Evolutionary conservation across 352 stramenopile species (phyloP).

Genomic region (Globisporangium nunn): DNA sequence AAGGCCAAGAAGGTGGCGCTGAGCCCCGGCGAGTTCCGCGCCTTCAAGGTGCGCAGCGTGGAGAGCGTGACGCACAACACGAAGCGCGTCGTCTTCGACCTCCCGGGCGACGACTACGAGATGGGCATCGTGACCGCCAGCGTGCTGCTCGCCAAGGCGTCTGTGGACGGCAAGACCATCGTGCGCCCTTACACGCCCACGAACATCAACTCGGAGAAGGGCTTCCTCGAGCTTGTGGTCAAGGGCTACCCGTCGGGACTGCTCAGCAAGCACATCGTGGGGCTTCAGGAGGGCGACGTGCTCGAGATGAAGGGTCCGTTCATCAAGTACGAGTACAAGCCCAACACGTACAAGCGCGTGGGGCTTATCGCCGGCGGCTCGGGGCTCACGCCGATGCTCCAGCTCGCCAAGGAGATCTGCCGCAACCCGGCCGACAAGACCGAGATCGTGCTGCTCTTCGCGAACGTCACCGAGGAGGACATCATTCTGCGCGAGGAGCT

Average conservation of each 20-base stretch:
- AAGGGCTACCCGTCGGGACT: slow-evolving; percentile 85
- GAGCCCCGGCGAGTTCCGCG: slow-evolving; percentile 52
- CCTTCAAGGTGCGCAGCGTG: slow-evolving; percentile 69
- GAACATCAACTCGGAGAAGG: slow-evolving; percentile 79
- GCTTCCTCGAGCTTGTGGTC: slow-evolving; percentile 84
- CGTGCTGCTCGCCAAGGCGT: slow-evolving; percentile 57
- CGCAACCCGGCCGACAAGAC: slow-evolving; percentile 79
- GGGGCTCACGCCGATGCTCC: slow-evolving; percentile 88
- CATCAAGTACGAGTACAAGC: slow-evolving; percentile 76
- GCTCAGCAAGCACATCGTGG: slow-evolving; percentile 83
- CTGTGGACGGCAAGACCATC: slow-evolving; percentile 69
- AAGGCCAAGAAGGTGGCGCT: slow-evolving; percentile 49
- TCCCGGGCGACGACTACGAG: slow-evolving; percentile 46
- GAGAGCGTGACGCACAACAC: slow-evolving; percentile 72
- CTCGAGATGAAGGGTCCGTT: slow-evolving; percentile 90
- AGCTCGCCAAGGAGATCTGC: slow-evolving; percentile 81
- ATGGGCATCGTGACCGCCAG: slow-evolving; percentile 60
- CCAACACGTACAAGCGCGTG: slow-evolving; percentile 88
- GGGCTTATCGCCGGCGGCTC: slow-evolving; percentile 87
- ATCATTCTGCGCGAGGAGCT: slow-evolving; percentile 88
- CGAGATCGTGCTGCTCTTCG: slow-evolving; percentile 81
- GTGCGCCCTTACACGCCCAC: slow-evolving; percentile 86
- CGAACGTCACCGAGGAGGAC: slow-evolving; percentile 80
- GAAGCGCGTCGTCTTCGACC: slow-evolving; percentile 67
- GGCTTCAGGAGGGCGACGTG: slow-evolving; percentile 75